These are phyloP conservation scores for Phytophthora aleatoria DNA, from an alignment of 352 stramenopile species.

Conservation along the genomic window DNA sequence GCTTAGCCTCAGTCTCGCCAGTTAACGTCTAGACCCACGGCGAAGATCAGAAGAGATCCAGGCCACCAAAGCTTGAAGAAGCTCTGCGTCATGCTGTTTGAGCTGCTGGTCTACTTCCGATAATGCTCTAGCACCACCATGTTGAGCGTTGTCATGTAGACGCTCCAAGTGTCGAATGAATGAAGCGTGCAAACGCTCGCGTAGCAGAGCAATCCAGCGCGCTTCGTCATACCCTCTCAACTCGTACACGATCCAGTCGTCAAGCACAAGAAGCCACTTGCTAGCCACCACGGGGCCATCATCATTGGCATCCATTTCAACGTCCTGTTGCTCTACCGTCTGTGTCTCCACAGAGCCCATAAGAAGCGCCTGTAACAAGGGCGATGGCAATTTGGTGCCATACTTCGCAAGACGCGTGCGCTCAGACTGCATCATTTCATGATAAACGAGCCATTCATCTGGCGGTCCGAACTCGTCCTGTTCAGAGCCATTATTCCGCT, in stretches of 20 bases:
- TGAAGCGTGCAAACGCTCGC: constrained; percentile 57
- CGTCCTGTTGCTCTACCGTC: constrained; percentile 34
- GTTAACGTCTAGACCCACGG: constrained; percentile 9
- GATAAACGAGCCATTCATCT: constrained; percentile 78
- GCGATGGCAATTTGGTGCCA: constrained; percentile 66
- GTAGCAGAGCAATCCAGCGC: constrained; percentile 51
- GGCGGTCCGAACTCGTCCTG: constrained; percentile 31
- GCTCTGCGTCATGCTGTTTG: constrained; percentile 54
- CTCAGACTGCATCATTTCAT: constrained; percentile 88
- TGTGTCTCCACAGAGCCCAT: constrained; percentile 57
- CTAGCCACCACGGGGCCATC: constrained; percentile 6
- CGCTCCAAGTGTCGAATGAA: constrained; percentile 75
- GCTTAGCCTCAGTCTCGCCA: neutral
- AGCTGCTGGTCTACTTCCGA: constrained; percentile 27
- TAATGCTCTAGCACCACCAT: constrained; percentile 9
- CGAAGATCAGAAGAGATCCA: constrained; percentile 62
- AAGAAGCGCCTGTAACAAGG: constrained; percentile 62
- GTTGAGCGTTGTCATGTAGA: constrained; percentile 45
- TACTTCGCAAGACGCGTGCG: constrained; percentile 71
- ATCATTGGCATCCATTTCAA: constrained; percentile 14
- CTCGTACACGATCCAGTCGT: constrained; percentile 82
- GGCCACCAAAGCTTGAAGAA: constrained; percentile 48
- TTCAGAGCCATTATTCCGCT: constrained; percentile 27
- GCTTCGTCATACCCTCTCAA: constrained; percentile 49
- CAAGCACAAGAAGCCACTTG: constrained; percentile 63